These are phyloP conservation scores for Saccharomycopsis babjevae DNA, from an alignment of 805 yeast genomes.

Conservation along the genomic window DNA sequence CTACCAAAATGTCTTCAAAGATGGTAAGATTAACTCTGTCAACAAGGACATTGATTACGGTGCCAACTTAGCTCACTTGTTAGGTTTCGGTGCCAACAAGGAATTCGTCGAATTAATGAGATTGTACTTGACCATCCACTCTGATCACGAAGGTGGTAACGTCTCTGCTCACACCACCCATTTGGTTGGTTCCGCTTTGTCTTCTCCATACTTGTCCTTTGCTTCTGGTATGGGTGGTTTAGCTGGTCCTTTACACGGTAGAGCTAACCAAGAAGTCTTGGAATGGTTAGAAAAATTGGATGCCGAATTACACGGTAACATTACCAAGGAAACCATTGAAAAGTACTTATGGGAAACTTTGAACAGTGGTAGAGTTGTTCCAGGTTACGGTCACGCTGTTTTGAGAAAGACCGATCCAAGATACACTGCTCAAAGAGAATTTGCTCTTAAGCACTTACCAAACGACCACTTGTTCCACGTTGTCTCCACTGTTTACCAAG, in stretches of 20 bases:
- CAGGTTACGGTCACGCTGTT: conserved; percentile 86
- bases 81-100: conserved; percentile 49
- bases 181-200: conserved; percentile 73
- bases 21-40: conserved; percentile 52
- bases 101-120: conserved; percentile 75
- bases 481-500: conserved; percentile 67
- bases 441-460: conserved; percentile 67
- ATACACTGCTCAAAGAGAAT: conserved; percentile 77
- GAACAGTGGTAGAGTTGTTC: conserved; percentile 76
- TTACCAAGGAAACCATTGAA: conserved; percentile 57
- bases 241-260: conserved; percentile 83
- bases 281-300: conserved; percentile 69
- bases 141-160: conserved; percentile 88
- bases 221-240: conserved; percentile 80
- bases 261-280: conserved; percentile 81
- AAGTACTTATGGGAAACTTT: conserved; percentile 71
- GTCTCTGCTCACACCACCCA: conserved; percentile 84
- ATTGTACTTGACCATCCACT: conserved; percentile 70
- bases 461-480: conserved; percentile 71
- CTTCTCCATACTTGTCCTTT: conserved; percentile 66
- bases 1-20: conserved; percentile 77
- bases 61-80: conserved; percentile 48
- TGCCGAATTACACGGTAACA: conserved; percentile 50
- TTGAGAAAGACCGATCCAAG: conserved; percentile 85
- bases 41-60: conserved; percentile 54